Evolutionary conservation across 805 yeast genomes (phyloP), one percentile per base, ranked within the genome.

Genomic region (Candida koratica): DNA sequence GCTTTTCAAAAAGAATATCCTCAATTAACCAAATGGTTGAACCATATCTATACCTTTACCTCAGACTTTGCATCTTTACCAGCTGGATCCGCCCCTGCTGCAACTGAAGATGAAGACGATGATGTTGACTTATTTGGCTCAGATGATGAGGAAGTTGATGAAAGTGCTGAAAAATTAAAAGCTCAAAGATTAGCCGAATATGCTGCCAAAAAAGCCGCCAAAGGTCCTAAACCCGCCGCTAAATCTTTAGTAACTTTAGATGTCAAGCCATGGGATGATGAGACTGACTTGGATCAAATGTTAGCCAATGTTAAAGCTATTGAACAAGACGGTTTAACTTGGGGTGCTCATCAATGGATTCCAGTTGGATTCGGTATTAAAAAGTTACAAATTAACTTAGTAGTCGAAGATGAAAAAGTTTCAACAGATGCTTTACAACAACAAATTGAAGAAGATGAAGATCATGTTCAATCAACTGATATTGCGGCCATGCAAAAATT

Each of bases 261-360:
- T 58, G 95, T 93, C 57, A 93, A 93, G 82, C 97, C 97, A 74
- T 93, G 99, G 99, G 98, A 93, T 71, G 98, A 93, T 62, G 97
- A 93, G 79, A 93, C 99, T 55, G 82, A 90, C 64, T 77, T 93
- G 64, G 95, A 93, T 47, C 82, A 81, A 69, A 64, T 93, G 73
- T 69, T 86, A 54, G 89, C 83, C 47, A 78, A 79, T 70, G 96
- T 88, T 61, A 89, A 87, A 79, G 61, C 76, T 55, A 69, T 90
- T 56, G 85, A 79, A 65, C 69, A 68, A 73, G 98, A 93, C 31
- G 99, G 99, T 81, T 81, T 93, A 63, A 71, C 69, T 51, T 93
- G 98, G 98, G 99, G 99, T 85, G 96, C 89, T 60, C 82, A 75
- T 79, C 89, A 83, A 74, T 88, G 81, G 75, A 76, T 93, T 56